Evolutionary conservation across 768 basidiomycete genomes (phyloP), one percentile per base, ranked within the genome.

Genomic region (Cyclocybe aegerita): DNA sequence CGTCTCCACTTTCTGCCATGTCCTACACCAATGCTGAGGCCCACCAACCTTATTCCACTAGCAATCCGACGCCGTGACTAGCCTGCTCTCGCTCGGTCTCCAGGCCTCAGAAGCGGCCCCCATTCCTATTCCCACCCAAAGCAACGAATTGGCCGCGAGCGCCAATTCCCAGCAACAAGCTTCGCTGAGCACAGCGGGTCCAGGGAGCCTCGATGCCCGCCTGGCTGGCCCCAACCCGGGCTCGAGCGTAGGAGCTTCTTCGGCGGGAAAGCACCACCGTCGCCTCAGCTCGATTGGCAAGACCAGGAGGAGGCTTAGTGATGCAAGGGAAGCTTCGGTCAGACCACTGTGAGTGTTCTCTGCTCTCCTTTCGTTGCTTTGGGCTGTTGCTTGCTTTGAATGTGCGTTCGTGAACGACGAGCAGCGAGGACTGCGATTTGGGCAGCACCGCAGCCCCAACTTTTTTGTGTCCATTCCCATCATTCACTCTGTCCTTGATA

Each of bases 311-410:
- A 74, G 90, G 49, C 64, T 89, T 55, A 90, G 87, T 65, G 90
- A 91, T 65, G 89, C 88, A 17, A 74, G 86, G 43, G 89, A 90
- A 66, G 90, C 90, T 39, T 85, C 86, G 44, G 75, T 74, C 49
- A 76, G 90, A 44, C 86, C 86, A 46, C 80, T 81, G 88, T 91
- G 68, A 74, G 85, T 86, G 36, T 39, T 46, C 35, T 43, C 30
- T 48, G 32, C 42, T 51, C 43, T 56, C 17, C 48, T 35, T 45
- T 46, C 46, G 48, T 46, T 23, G 54, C 52, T 49, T 59, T 54
- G 46, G n/a, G 35, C 48, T 36, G 38, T 50, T 49, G 41, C 49
- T 44, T 29, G 50, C 48, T 52, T 46, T 39, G 29, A 34, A 41
- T 43, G 32, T 33, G 9, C 50, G 38, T 46, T 35, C 23, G 23